Evolutionary conservation across 768 basidiomycete genomes (phyloP).

Genomic region (Pleurotus tuber-regium): DNA sequence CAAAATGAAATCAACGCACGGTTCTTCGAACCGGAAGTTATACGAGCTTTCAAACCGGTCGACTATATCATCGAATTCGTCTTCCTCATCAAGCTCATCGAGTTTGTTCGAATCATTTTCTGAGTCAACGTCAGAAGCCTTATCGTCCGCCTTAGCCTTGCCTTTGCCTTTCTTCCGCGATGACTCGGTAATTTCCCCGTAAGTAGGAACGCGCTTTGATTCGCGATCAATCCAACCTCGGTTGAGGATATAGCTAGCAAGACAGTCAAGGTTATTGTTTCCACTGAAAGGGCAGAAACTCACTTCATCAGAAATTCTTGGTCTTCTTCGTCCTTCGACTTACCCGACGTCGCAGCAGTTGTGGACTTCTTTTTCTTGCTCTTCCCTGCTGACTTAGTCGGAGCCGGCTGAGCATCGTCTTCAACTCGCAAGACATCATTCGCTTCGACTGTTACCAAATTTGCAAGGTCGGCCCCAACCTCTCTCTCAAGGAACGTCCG

Average conservation of each 20-base stretch:
- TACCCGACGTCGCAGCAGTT: constrained; percentile 21
- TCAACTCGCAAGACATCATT: constrained; percentile 24
- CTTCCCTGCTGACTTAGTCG: constrained; percentile 32
- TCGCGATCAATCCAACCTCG: constrained; percentile 95
- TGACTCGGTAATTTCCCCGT: constrained; percentile 68
- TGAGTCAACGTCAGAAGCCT: constrained; percentile 22
- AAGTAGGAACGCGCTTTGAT: constrained; percentile 75
- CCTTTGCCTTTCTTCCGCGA: constrained; percentile 32
- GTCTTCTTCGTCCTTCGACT: constrained; percentile 61
- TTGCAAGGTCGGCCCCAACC: constrained; percentile 72
- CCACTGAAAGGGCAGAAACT: constrained; percentile 24
- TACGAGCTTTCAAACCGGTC: constrained; percentile 95
- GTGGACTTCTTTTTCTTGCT: constrained; percentile 25
- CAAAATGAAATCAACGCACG: constrained; percentile 49
- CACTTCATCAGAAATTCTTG: constrained; percentile 92
- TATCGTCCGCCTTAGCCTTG: constrained; percentile 18
- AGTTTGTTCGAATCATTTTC: constrained; percentile 22
- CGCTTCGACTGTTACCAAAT: constrained; percentile 59
- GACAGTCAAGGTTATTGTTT: not conserved
- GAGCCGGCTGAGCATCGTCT: constrained; percentile 31
- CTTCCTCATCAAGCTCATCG: constrained; percentile 48
- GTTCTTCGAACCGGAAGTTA: constrained; percentile 98
- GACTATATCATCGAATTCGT: constrained; percentile 81
- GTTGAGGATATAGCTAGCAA: constrained; percentile 86
- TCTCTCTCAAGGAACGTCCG: constrained; percentile 75